These are phyloP conservation scores for Trichoderma atrobrunneum DNA, from an alignment of 2,329 filamentous ascomycete species.

Conservation along the genomic window DNA sequence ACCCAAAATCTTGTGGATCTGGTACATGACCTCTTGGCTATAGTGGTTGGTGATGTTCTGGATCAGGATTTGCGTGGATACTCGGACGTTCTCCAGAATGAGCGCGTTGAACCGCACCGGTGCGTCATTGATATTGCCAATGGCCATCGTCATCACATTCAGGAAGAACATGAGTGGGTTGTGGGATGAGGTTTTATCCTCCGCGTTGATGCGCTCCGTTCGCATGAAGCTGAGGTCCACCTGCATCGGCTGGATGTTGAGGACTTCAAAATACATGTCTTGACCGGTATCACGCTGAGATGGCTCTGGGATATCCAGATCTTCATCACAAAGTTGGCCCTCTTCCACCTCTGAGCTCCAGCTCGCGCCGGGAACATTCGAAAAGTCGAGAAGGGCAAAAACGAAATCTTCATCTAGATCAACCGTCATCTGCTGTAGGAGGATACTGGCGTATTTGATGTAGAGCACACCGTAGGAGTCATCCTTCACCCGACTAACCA, in stretches of 20 bases:
- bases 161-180: slow-evolving; percentile 99
- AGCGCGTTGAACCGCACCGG: slow-evolving; percentile 90
- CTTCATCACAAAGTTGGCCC: slow-evolving; percentile 84
- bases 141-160: slow-evolving; percentile 98
- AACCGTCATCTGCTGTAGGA: slow-evolving; percentile 96
- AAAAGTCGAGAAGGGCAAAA: slow-evolving; percentile 91
- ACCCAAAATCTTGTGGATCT: slow-evolving; percentile 95
- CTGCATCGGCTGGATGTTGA: slow-evolving; percentile 98
- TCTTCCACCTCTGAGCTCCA: slow-evolving; percentile 69
- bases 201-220: slow-evolving; percentile 92
- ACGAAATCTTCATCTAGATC: slow-evolving; percentile 98
- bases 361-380: slow-evolving; percentile 84
- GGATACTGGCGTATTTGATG: slow-evolving; percentile 93
- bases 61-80: slow-evolving; percentile 79
- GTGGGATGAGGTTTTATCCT: slow-evolving; percentile 84
- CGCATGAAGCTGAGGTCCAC: slow-evolving; percentile 95
- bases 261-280: slow-evolving; percentile 95
- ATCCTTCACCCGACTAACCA: slow-evolving; percentile 93
- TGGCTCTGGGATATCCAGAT: slow-evolving; percentile 87
- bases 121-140: slow-evolving; percentile 98
- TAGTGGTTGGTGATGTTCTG: slow-evolving; percentile 92
- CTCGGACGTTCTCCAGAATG: slow-evolving; percentile 90
- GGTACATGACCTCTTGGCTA: slow-evolving; percentile 91
- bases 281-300: slow-evolving; percentile 79
- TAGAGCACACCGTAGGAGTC: slow-evolving; percentile 97